Conservation (phyloP, 768 basidiomycete species). For the Ephemerocybe angulata region DNA sequence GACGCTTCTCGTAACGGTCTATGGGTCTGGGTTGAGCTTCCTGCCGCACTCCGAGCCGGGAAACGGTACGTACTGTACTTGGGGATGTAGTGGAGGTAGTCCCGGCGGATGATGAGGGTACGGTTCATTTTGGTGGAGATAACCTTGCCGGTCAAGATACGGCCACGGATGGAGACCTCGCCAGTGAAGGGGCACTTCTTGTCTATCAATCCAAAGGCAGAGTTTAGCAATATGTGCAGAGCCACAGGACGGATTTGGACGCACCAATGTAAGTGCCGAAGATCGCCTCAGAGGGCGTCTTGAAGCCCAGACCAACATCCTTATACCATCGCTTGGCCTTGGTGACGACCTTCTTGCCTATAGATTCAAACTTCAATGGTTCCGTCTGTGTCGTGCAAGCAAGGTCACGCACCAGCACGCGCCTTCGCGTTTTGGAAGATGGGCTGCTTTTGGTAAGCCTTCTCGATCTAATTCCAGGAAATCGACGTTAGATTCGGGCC, state of each 20-base stretch:
- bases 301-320: slow-evolving; percentile 95
- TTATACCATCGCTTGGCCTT: slow-evolving; percentile 99
- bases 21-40: slow-evolving; percentile 11
- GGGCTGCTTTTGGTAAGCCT: slow-evolving; percentile 96
- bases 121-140: slow-evolving; percentile 99
- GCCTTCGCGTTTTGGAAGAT: slow-evolving; percentile 98
- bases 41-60: background rate
- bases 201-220: slow-evolving; percentile 47
- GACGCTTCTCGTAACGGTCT: slow-evolving; percentile 98
- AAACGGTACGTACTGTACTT: slow-evolving; percentile 81
- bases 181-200: slow-evolving; percentile 99
- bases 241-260: slow-evolving; percentile 23
- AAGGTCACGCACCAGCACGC: slow-evolving; percentile 60
- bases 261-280: slow-evolving; percentile 93
- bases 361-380: slow-evolving; percentile 14
- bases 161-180: slow-evolving; percentile 95
- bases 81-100: slow-evolving; percentile 94
- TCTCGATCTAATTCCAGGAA: slow-evolving; percentile 68
- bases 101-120: slow-evolving; percentile 93
- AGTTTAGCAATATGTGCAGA: background rate
- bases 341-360: slow-evolving; percentile 89
- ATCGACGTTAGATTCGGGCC: slow-evolving; percentile 8
- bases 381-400: slow-evolving; percentile 13
- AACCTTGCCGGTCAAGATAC: slow-evolving; percentile 96
- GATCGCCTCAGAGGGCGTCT: slow-evolving; percentile 94